phyloP scores from a whole-genome alignment of 1,139 yeast species.

The Taphrina betulina region DNA sequence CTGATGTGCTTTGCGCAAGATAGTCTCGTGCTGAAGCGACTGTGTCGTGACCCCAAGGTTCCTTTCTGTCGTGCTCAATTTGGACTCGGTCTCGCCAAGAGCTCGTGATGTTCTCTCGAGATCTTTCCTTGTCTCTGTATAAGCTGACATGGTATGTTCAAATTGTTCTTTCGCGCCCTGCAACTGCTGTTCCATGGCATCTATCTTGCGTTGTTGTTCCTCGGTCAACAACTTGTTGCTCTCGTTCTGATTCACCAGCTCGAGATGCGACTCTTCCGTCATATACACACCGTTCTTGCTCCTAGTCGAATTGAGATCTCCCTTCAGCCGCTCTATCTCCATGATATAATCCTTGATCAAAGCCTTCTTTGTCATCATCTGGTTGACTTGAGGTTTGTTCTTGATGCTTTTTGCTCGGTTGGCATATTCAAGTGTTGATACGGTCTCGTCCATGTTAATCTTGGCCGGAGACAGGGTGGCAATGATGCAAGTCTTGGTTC shows the following conservation, averaged over 20 bases:
- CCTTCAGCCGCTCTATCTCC: slow-evolving; percentile 59
- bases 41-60: slow-evolving; percentile 35
- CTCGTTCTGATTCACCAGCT: slow-evolving; percentile 52
- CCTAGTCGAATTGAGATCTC: slow-evolving; percentile 61
- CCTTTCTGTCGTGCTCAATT: slow-evolving; percentile 38
- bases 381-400: slow-evolving; percentile 68
- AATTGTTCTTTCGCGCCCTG: slow-evolving; percentile 43
- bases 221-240: slow-evolving; percentile 50
- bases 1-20: slow-evolving; percentile 43
- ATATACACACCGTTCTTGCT: slow-evolving; percentile 66
- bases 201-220: slow-evolving; percentile 52
- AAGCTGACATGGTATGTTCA: slow-evolving; percentile 41
- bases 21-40: slow-evolving; percentile 40
- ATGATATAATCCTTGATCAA: slow-evolving; percentile 53
- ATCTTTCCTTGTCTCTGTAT: slow-evolving; percentile 41
- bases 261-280: slow-evolving; percentile 54
- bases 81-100: slow-evolving; percentile 38
- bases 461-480: slow-evolving; percentile 83
- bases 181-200: slow-evolving; percentile 51
- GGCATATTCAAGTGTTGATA: slow-evolving; percentile 82
- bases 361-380: slow-evolving; percentile 53
- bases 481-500: slow-evolving; percentile 72
- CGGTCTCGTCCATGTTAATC: slow-evolving; percentile 70
- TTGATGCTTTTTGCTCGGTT: slow-evolving; percentile 74
- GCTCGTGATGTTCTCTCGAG: slow-evolving; percentile 40